Base-by-base conservation (phyloP, 2,329 filamentous ascomycete species). In the Fusarium nygamai region DNA sequence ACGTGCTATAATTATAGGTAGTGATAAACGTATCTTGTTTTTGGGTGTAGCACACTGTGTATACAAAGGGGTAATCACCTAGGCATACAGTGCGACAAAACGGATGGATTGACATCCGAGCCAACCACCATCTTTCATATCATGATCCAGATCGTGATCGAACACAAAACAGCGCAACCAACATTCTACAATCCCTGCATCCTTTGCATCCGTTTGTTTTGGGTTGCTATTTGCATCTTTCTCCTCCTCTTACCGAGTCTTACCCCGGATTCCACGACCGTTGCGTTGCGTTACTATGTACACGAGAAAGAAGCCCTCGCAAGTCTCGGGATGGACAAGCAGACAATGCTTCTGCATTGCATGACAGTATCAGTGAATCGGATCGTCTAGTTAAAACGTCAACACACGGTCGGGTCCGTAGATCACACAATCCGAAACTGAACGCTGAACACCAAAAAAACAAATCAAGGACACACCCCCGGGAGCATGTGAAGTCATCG, bases 401-500 rank as follows among this genome's bases (percentile, higher is more conserved):
- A 61, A 66, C 47, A 66, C 64, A 58, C 61, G 64, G 69, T 73
- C 65, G 56, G 56, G 44, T 61, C 58, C 31, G 56, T 67, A 56
- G 54, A 66, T 61, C 69, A 67, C 56, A 64, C 41, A 68, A 44
- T 63, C 64, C 64, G 50, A 68, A 68, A 68, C 64, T 44, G 34
- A 60, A 50, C n/a, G 34, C 46, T 33, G 38, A 43, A 61, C 36
- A 43, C 24, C 38, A 67, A 67, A 44, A 58, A 38, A 22, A 51
- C 4, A 61, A 57, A 57, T 34, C 63, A 72, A 68, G 69, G 64
- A 48, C 51, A 65, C 64, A 62, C 43, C 61, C 54, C 59, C 19
- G 39, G 53, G 54, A 66, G 36, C 66, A 60, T 59, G 75, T 79
- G 77, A 79, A 78, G 77, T 79, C 77, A 79, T 78, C 48, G 68